A percentile compares a stretch with the other conserved stretches of the same genome.
These are phyloP conservation scores for Flaveria ramosissima DNA, from an alignment of 129 eudicot genomes.

Conservation along the genomic window DNA sequence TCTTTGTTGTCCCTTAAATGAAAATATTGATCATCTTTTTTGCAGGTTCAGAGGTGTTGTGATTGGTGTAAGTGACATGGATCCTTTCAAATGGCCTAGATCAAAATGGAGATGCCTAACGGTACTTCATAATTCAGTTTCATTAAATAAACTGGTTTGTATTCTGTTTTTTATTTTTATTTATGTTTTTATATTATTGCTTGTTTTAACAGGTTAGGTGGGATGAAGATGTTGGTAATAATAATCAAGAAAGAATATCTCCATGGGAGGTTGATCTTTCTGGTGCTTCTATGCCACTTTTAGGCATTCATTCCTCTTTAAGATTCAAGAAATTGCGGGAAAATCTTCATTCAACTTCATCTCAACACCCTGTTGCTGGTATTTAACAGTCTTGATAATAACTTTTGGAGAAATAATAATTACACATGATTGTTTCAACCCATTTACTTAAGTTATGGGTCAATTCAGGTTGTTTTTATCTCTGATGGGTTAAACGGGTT, in stretches of 20 bases:
- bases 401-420: slow-evolving; percentile 4
- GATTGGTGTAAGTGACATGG: slow-evolving; percentile 69
- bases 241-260: slow-evolving; percentile 78
- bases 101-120: slow-evolving; percentile 94
- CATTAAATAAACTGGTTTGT: background rate
- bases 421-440: background rate
- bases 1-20: slow-evolving; percentile 14
- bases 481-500: slow-evolving; percentile 3
- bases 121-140: slow-evolving; percentile 46
- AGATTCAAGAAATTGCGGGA: slow-evolving; percentile 71
- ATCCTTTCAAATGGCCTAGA: slow-evolving; percentile 86
- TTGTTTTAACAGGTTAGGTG: slow-evolving; percentile 70
- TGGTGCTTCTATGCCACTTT: slow-evolving; percentile 55
- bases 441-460: background rate
- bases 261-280: slow-evolving; percentile 95
- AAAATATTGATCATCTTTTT: slow-evolving; percentile 18
- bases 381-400: slow-evolving; percentile 14
- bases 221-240: slow-evolving; percentile 73
- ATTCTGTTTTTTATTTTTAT: background rate
- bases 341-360: slow-evolving; percentile 52
- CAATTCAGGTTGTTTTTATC: background rate
- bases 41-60: slow-evolving; percentile 83
- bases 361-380: slow-evolving; percentile 53
- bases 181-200: background rate
- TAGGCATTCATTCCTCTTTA: slow-evolving; percentile 73